A percentile compares a stretch with the other conserved stretches of the same genome.
Evolutionary conservation across 208 protist species (phyloP).

Genomic region (Porcisia hertigi): DNA sequence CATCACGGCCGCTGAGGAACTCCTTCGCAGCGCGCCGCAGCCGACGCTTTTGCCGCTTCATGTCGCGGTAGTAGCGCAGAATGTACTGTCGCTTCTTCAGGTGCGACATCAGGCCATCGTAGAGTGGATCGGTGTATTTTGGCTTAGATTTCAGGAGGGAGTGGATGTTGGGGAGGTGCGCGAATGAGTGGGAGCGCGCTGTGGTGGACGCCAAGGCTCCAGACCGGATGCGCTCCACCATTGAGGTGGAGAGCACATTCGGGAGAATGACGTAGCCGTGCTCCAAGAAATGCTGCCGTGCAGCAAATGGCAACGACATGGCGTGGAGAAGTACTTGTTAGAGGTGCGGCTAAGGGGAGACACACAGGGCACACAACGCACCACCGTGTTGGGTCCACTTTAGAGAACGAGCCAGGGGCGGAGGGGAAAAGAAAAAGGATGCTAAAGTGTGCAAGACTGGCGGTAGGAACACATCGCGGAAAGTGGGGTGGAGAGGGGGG

Average conservation of each 20-base stretch:
- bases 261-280: constrained; percentile 81
- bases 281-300: constrained; percentile 74
- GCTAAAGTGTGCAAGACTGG: neutral
- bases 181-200: constrained; percentile 55
- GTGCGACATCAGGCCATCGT: constrained; percentile 44
- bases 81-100: constrained; percentile 66
- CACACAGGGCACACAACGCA: neutral
- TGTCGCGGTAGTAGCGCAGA: constrained; percentile 46
- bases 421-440: neutral
- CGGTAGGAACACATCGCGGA: neutral
- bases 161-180: constrained; percentile 71
- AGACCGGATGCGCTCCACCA: constrained; percentile 44
- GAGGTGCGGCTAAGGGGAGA: neutral
- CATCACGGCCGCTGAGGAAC: constrained; percentile 58
- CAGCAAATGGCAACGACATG: constrained; percentile 54
- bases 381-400: neutral
- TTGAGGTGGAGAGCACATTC: constrained; percentile 28
- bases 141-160: constrained; percentile 51
- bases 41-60: constrained; percentile 36
- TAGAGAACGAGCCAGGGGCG: neutral
- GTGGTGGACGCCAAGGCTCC: constrained; percentile 47
- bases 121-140: constrained; percentile 57
- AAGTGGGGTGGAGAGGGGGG: neutral
- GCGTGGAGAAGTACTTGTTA: neutral
- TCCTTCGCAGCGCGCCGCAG: constrained; percentile 32